A percentile compares a stretch with the other conserved stretches of the same genome.
Conservation (phyloP, 1,139 yeast genomes). For the Wickerhamomyces sp. region DNA sequence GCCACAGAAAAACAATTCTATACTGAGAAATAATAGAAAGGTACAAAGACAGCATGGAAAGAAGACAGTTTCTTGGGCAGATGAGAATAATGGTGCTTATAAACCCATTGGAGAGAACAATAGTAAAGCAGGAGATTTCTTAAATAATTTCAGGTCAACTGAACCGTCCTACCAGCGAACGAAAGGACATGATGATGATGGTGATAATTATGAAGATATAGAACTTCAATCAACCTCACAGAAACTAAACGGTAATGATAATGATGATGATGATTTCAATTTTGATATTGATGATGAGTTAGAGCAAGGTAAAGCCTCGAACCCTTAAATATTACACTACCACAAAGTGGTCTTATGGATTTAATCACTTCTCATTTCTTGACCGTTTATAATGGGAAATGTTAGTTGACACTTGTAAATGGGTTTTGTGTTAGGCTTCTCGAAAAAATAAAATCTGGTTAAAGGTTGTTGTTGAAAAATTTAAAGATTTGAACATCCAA, state of each 20-base stretch:
- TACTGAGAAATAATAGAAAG: constrained; percentile 22
- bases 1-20: constrained; percentile 23
- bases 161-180: constrained; percentile 14
- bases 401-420: too few species aligned
- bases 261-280: constrained; percentile 29
- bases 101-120: constrained; percentile 2
- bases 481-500: too few species aligned
- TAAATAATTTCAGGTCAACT: constrained; percentile 14
- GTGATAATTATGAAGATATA: constrained; percentile 19
- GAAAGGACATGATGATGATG: constrained; percentile 2
- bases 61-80: constrained; percentile 32
- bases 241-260: constrained; percentile 1
- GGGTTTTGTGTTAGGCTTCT: too few species aligned
- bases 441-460: too few species aligned
- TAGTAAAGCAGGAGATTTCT: constrained; percentile 15
- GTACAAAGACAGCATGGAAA: constrained; percentile 8
- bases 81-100: constrained; percentile 14
- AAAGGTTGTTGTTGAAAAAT: too few species aligned
- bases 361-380: neutral
- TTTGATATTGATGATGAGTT: constrained; percentile 32
- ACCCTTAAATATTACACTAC: neutral
- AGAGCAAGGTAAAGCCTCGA: constrained; percentile 3
- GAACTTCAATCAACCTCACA: constrained; percentile 14
- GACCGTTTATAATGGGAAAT: too few species aligned
- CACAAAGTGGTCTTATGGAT: neutral